phyloP scores from a whole-genome alignment of 441 rosid genomes.

The Populus hybrid region DNA sequence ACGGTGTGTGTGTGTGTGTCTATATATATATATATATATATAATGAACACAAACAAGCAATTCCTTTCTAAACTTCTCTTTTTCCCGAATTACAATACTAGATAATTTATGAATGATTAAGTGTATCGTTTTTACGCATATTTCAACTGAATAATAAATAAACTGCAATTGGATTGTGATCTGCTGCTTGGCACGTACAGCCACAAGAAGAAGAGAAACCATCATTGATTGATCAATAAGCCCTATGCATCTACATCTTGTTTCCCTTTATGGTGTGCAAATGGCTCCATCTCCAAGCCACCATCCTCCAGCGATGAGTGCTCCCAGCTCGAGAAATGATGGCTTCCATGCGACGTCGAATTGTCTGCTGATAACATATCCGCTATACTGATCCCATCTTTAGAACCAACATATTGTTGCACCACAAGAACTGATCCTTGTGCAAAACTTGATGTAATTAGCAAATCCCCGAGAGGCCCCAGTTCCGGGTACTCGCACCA shows the following conservation, averaged over 20 bases:
- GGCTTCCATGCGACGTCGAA: not conserved
- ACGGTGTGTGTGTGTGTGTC: too few relatives aligned
- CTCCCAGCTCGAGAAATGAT: not conserved
- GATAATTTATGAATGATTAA: too few relatives aligned
- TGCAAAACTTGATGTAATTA: slow-evolving; percentile 25
- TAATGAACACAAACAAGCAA: too few relatives aligned
- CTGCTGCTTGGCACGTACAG: not conserved
- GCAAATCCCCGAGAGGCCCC: slow-evolving; percentile 35
- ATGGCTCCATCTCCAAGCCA: slow-evolving; percentile 17
- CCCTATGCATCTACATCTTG: not conserved
- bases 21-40: too few relatives aligned
- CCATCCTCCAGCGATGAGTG: not conserved
- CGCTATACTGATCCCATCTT: not conserved
- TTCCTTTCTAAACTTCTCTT: too few relatives aligned
- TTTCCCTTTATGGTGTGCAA: slow-evolving; percentile 5
- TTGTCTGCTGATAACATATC: not conserved
- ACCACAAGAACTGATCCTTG: slow-evolving; percentile 32
- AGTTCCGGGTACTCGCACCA: slow-evolving; percentile 44
- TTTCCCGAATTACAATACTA: too few relatives aligned
- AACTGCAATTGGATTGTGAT: not conserved
- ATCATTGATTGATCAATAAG: too few relatives aligned
- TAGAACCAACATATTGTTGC: slow-evolving; percentile 20
- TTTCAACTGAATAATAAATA: too few relatives aligned
- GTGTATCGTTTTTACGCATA: too few relatives aligned
- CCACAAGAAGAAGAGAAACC: not conserved